Base-by-base conservation (phyloP, 352 stramenopile genomes). In the Phytophthora nicotianae region DNA sequence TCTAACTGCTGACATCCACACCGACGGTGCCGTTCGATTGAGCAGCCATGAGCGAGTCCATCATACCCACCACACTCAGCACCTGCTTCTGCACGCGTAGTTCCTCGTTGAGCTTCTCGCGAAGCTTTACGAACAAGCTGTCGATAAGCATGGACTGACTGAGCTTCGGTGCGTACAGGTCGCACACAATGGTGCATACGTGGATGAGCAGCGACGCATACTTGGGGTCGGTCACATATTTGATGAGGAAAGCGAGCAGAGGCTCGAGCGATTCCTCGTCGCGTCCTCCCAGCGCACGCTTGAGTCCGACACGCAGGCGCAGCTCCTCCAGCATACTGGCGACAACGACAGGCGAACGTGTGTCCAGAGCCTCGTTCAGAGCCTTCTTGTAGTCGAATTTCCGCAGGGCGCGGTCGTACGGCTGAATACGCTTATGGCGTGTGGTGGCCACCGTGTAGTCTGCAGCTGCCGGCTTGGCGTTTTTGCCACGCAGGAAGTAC, bases 301-400 rank as follows among this genome's bases (percentile, higher is more conserved):
- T 81, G 41, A 98, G 85, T 59, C 95, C 95, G 27, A 95, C 79
- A 50, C 97, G 88, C 42, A 96, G 90, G 43, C 91, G 91, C 23
- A 99, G 74, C 71, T 98, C 97, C 68, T 98, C 94, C 8, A 99
- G 81, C 60, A 98, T 97, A 46, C 91, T 97, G 42, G 94, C 89
- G 16, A 98, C 93, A 35, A 95, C 82, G 33, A 93, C 75, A 42
- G 95, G 92, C 50, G 96, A 95, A 19, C 92, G 80, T 29, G 92
- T 97, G 53, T 90, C 82, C 50, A 99, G 73, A 24, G 95, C 95
- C 58, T 97, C 91, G 68, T 98, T 97, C 38, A 99, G 75, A 29
- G 97, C 97, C 70, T 97, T 94, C 51, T 91, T 93, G 80, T 99
- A 98, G 60, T 98, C 86, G 70, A 99, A 99, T 72, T 98, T 93